Base-by-base conservation (phyloP, 345 rosid species). In the Mallotus nudiflorus region DNA sequence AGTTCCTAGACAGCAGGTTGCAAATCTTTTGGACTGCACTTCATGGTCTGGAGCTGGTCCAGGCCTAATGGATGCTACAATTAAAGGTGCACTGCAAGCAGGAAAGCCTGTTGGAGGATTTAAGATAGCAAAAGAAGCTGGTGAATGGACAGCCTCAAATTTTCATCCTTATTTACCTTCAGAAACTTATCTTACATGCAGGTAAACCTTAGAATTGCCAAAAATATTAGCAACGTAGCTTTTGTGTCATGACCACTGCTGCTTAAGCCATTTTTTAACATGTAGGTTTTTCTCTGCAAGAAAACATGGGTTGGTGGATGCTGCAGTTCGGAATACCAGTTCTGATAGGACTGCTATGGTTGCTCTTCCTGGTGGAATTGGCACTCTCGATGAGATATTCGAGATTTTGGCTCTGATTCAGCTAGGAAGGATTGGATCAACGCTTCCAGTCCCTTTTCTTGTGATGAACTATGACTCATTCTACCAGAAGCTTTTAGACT, bases 11-110 rank as follows among this genome's bases (percentile, higher is more conserved):
- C 44, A 67, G 66, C 83, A 94, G 97, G 78, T 88, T 70, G 98
- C 97, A 56, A 82, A 54, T 63, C 91, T 91, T 57, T 78, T 94
- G 85, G 86, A 87, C 65, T 89, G 96, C 74, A 87, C 98, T 14
- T 87, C 96, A 9, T 94, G 98, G 98, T 84, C 95, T 7, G 98
- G 98, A 44, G 97, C 86, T 76, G 98, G 98, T 82, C 90, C 96
- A 31, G 94, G 98, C 60, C 94, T 93, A 52, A 93, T 93, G 97
- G 98, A 93, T 74, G 98, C 97, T 68, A 88, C 82, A 24, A 84
- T 79, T 33, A 89, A 86, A 78, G 98, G 98, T 65, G 97, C 98
- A 78, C 44, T 89, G 51, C 80, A 89, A 81, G 90, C 89, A 59
- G 88, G 86, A 69, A 88, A 87, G 77, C 84, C 88, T 5, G 95